Percentiles rank a stretch among this genome's conserved stretches.
Conservation (phyloP, 73 alveolate genomes). For the Durusdinium trenchii region DNA sequence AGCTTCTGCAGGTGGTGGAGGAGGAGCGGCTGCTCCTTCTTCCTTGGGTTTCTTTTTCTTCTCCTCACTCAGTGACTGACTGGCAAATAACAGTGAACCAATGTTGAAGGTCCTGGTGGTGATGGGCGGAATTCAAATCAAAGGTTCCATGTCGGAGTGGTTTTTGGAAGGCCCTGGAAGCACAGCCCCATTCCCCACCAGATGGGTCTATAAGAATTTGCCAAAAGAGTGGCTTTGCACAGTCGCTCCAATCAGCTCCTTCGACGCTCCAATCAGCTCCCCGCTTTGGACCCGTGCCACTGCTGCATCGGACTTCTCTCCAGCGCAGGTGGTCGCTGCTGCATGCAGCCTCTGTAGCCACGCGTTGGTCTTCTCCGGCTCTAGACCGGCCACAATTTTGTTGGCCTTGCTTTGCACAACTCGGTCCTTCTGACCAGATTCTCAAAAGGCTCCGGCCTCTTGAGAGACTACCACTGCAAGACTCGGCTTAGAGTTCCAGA, state of each 20-base stretch:
- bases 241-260: too few species aligned
- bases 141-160: too few species aligned
- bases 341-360: slow-evolving; percentile 96
- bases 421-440: too few species aligned
- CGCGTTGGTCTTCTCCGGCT: slow-evolving; percentile 98
- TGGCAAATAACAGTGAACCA: background rate
- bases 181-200: too few species aligned
- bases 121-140: too few species aligned
- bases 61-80: background rate
- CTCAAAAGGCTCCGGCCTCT: too few species aligned
- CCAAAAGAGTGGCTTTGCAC: too few species aligned
- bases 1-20: slow-evolving; percentile 72
- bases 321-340: slow-evolving; percentile 96
- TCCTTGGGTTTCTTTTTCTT: slow-evolving; percentile 92
- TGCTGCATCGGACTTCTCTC: slow-evolving; percentile 78
- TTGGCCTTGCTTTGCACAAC: slow-evolving; percentile 66
- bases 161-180: too few species aligned
- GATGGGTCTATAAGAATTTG: too few species aligned
- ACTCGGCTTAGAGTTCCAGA: too few species aligned
- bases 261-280: slow-evolving; percentile 71
- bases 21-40: slow-evolving; percentile 32
- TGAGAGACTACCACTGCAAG: too few species aligned
- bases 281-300: slow-evolving; percentile 86
- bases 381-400: slow-evolving; percentile 98
- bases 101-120: too few species aligned